A percentile compares a stretch with the other conserved stretches of the same genome.
Conservation (phyloP, 768 basidiomycete genomes). For the Kwoniella sp. region DNA sequence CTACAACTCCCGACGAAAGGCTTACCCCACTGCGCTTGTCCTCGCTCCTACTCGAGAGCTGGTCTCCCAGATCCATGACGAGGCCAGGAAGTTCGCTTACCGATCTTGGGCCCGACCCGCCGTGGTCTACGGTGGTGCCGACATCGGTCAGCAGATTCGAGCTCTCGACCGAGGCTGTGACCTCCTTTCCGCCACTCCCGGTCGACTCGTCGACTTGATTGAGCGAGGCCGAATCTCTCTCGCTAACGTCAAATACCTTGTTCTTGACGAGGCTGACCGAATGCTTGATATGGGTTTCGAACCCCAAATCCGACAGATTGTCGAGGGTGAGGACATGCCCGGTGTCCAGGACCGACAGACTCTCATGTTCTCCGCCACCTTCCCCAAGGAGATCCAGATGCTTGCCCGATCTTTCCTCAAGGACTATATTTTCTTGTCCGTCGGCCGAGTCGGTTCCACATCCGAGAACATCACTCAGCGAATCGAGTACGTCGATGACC, state of each 20-base stretch:
- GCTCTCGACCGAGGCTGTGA: conserved; percentile 95
- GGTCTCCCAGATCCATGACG: conserved; percentile 98
- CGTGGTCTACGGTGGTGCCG: conserved; percentile 98
- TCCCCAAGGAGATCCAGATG: conserved; percentile 93
- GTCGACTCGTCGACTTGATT: conserved; percentile 95
- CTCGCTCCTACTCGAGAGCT: conserved; percentile 98
- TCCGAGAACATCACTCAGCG: conserved; percentile 99
- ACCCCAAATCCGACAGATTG: conserved; percentile 96
- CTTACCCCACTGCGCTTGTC: conserved; percentile 94
- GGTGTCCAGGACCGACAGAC: conserved; percentile 86
- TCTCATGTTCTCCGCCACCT: conserved; percentile 99
- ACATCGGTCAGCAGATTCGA: conserved; percentile 93
- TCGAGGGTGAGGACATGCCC: conserved; percentile 99
- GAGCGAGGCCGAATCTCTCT: conserved; percentile 96
- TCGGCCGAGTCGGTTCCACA: conserved; percentile 96
- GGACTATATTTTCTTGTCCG: conserved; percentile 97
- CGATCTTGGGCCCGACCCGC: conserved; percentile 99
- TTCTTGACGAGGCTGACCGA: conserved; percentile 98
- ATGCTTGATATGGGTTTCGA: conserved; percentile 99
- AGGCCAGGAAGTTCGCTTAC: conserved; percentile 98
- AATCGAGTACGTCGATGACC: conserved; percentile 96
- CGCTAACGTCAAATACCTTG: conserved; percentile 94
- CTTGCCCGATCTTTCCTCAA: conserved; percentile 55
- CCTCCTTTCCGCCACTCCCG: conserved; percentile 92
- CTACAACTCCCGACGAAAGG: conserved; percentile 76